Evolutionary conservation across 2,329 filamentous ascomycete species (phyloP).

Genomic region (Microdochium bolleyi): DNA sequence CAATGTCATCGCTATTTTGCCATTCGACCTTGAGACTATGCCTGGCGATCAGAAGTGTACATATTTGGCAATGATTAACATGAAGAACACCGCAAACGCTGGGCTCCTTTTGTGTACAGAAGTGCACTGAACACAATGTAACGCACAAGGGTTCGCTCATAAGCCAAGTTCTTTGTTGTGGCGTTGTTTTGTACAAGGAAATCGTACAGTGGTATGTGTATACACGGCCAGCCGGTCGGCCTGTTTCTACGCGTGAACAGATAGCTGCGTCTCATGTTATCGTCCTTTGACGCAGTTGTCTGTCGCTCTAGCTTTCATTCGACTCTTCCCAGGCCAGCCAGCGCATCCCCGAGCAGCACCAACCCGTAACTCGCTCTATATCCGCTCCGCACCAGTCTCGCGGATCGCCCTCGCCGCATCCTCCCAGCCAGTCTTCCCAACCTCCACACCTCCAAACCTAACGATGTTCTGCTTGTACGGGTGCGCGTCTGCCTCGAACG

Average conservation of each 20-base stretch:
- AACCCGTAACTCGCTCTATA: constrained; percentile 30
- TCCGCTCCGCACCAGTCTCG: constrained; percentile 37
- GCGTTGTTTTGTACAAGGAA: not conserved
- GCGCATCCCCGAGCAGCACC: no score
- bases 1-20: no score
- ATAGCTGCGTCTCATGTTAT: not conserved
- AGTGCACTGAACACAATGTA: no score
- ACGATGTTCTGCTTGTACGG: constrained; percentile 88
- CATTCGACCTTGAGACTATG: no score
- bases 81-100: no score
- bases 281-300: not conserved
- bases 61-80: no score
- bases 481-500: constrained; percentile 86
- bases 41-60: no score
- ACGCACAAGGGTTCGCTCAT: no score
- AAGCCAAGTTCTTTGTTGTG: not conserved
- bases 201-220: not conserved
- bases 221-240: not conserved
- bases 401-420: constrained; percentile 41
- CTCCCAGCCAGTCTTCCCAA: constrained; percentile 47
- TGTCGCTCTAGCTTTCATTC: no score
- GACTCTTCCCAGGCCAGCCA: no score
- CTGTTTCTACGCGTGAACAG: not conserved
- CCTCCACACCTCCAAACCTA: constrained; percentile 54
- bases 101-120: no score